These are phyloP conservation scores for Strobilomyces confusus DNA, from an alignment of 768 basidiomycete genomes.

Conservation along the genomic window DNA sequence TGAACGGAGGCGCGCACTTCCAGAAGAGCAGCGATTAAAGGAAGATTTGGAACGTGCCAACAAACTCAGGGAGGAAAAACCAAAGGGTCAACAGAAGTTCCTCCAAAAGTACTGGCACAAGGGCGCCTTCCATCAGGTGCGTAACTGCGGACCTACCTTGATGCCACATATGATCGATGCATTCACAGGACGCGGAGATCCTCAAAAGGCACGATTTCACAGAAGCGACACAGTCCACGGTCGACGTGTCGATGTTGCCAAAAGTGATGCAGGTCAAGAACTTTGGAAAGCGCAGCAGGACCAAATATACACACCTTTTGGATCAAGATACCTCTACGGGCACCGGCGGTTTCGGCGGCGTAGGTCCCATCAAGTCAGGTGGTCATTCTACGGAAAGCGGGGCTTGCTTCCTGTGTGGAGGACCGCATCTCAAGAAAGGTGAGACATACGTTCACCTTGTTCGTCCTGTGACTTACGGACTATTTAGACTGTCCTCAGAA, in stretches of 20 bases:
- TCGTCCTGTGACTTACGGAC: conserved; percentile 5
- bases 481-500: conserved; percentile 50
- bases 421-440: conserved; percentile 92
- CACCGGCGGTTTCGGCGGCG: conserved; percentile 64
- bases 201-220: conserved; percentile 82
- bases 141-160: conserved; percentile 14
- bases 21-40: conserved; percentile 87
- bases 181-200: conserved; percentile 77
- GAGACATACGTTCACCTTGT: neutral
- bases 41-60: conserved; percentile 90
- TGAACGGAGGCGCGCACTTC: conserved; percentile 85
- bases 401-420: conserved; percentile 93
- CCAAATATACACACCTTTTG: conserved; percentile 93
- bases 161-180: conserved; percentile 16
- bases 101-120: conserved; percentile 99
- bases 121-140: conserved; percentile 95
- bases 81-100: conserved; percentile 88
- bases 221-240: conserved; percentile 81
- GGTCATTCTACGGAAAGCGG: conserved; percentile 52
- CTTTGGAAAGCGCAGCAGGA: conserved; percentile 88
- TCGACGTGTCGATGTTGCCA: conserved; percentile 86
- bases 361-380: conserved; percentile 49
- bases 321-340: conserved; percentile 86
- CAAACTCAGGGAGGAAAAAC: conserved; percentile 79
- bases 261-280: conserved; percentile 97